Percentiles rank a stretch among this genome's conserved stretches.
phyloP scores from a whole-genome alignment of 139 green algal species.

The Coccomyxa sp. region DNA sequence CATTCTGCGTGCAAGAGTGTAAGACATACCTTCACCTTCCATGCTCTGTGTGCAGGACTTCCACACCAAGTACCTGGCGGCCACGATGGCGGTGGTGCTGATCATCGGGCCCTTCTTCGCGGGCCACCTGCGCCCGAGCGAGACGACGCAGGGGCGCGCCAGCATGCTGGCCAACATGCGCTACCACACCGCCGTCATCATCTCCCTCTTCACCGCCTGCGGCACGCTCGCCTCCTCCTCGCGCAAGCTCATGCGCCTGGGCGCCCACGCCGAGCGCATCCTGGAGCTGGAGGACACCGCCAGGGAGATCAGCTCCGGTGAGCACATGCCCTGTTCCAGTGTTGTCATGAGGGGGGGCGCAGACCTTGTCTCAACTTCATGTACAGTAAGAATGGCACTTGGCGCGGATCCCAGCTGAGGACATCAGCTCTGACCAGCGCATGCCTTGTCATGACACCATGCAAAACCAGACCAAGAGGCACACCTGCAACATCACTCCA shows the following conservation, averaged over 20 bases:
- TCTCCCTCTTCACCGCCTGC: conserved; percentile 60
- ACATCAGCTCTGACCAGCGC: no score
- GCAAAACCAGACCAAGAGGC: no score
- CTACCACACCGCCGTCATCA: conserved; percentile 76
- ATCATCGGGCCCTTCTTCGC: conserved; percentile 83
- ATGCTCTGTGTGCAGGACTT: no score
- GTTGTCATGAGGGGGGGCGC: no score
- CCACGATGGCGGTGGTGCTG: conserved; percentile 69
- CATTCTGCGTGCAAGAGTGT: no score
- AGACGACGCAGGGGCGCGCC: conserved; percentile 38
- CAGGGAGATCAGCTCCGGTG: conserved; percentile 11
- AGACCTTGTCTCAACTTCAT: no score
- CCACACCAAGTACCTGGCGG: conserved; percentile 72
- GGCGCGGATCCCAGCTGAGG: no score
- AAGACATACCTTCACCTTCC: no score
- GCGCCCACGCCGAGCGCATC: conserved; percentile 56
- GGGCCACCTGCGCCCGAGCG: conserved; percentile 43
- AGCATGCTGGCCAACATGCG: conserved; percentile 77
- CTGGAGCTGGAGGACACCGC: conserved; percentile 39
- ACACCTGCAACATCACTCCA: no score
- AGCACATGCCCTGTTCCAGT: no score
- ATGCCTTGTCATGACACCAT: no score
- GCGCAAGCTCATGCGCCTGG: conserved; percentile 53
- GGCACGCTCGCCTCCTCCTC: conserved; percentile 53
- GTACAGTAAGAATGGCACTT: no score